phyloP scores from a whole-genome alignment of 208 protist species.

The Leishmania major region DNA sequence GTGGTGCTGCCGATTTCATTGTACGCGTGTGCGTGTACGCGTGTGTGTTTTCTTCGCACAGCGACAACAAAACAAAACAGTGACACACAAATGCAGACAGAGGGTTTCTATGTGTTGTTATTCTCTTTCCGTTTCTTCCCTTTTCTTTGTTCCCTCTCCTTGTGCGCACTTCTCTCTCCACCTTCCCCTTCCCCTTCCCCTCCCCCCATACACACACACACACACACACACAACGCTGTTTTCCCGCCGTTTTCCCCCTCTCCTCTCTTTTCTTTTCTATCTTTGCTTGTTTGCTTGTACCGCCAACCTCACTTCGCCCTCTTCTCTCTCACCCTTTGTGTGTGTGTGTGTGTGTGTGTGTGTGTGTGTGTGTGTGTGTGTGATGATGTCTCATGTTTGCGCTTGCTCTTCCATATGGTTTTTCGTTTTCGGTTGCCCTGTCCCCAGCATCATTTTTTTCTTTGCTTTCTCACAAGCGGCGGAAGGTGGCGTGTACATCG shows the following conservation, averaged over 20 bases:
- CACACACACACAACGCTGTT: too few species aligned
- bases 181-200: not conserved
- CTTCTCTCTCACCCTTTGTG: not conserved
- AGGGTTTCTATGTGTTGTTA: conserved; percentile 1
- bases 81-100: not conserved
- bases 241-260: too few species aligned
- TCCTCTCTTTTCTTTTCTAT: not conserved
- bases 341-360: too few species aligned
- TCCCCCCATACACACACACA: too few species aligned
- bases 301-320: not conserved
- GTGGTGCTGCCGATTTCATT: not conserved
- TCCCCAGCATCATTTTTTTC: not conserved
- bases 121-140: not conserved
- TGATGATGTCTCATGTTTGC: not conserved
- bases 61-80: not conserved
- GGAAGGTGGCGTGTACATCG: not conserved
- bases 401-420: not conserved
- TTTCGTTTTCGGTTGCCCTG: not conserved
- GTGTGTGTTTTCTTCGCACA: not conserved
- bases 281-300: conserved; percentile 2
- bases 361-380: too few species aligned
- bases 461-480: not conserved
- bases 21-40: not conserved
- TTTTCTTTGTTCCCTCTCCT: not conserved
- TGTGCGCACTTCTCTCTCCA: too few species aligned